Percentiles rank a stretch among this genome's conserved stretches.
phyloP scores from a whole-genome alignment of 176 grass and related monocot species.

The Cymbopogon citratus region DNA sequence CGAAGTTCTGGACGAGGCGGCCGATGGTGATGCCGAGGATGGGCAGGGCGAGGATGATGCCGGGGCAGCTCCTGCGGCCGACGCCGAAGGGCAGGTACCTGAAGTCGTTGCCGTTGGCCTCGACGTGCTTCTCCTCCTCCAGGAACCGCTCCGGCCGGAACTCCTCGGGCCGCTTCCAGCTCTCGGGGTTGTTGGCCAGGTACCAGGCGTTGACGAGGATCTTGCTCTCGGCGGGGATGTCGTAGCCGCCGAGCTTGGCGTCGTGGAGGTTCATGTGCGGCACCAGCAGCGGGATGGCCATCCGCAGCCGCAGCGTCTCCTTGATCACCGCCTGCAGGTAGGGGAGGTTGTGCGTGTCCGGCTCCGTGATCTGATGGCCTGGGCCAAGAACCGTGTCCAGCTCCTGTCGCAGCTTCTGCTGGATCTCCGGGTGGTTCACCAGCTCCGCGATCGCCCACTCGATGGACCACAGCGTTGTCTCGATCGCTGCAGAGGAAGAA shows the following conservation, averaged over 20 bases:
- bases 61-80: slow-evolving; percentile 68
- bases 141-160: slow-evolving; percentile 69
- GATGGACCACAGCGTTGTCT: slow-evolving; percentile 98
- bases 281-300: slow-evolving; percentile 75
- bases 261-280: slow-evolving; percentile 86
- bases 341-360: slow-evolving; percentile 59
- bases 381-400: slow-evolving; percentile 50
- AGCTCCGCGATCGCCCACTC: slow-evolving; percentile 98
- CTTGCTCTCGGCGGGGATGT: slow-evolving; percentile 80
- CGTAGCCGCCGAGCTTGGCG: slow-evolving; percentile 69
- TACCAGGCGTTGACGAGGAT: slow-evolving; percentile 81
- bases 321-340: slow-evolving; percentile 81
- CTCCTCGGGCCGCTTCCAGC: slow-evolving; percentile 62
- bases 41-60: slow-evolving; percentile 77
- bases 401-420: slow-evolving; percentile 57
- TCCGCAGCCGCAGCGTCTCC: slow-evolving; percentile 77
- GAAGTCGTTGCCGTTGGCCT: slow-evolving; percentile 75
- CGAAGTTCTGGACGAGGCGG: slow-evolving; percentile 74
- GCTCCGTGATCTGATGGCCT: slow-evolving; percentile 54
- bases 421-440: slow-evolving; percentile 79
- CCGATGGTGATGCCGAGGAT: slow-evolving; percentile 81
- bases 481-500: slow-evolving; percentile 62
- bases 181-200: slow-evolving; percentile 64
- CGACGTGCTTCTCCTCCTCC: slow-evolving; percentile 70
- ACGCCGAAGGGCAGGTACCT: slow-evolving; percentile 73